Percentiles rank a stretch among this genome's conserved stretches.
Evolutionary conservation across 2,329 filamentous ascomycete genomes (phyloP).

Genomic region (Cryphonectria nitschkei): DNA sequence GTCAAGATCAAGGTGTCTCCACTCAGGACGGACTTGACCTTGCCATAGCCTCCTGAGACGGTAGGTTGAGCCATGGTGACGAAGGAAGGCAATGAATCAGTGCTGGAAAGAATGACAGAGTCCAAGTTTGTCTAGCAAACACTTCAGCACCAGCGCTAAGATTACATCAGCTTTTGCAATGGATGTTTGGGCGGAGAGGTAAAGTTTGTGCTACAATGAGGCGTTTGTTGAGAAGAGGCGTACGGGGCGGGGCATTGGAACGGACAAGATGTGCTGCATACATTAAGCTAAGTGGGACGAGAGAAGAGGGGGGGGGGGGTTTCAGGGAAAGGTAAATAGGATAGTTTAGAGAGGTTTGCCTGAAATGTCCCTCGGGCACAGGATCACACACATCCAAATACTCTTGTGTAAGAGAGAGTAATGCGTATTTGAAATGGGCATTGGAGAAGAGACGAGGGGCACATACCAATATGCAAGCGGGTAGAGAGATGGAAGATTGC

Average conservation of each 20-base stretch:
- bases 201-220: background rate
- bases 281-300: background rate
- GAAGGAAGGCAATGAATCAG: slow-evolving; percentile 19
- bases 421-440: background rate
- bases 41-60: slow-evolving; percentile 37
- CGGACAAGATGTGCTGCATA: too few relatives aligned
- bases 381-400: background rate
- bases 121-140: background rate
- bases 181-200: background rate
- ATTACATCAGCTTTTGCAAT: background rate
- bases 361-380: background rate
- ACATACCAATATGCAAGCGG: slow-evolving; percentile 1
- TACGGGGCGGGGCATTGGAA: background rate
- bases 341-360: background rate
- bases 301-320: background rate
- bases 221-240: background rate
- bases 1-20: slow-evolving; percentile 89
- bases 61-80: slow-evolving; percentile 16
- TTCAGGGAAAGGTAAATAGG: background rate
- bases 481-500: background rate
- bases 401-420: background rate
- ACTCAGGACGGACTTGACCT: slow-evolving; percentile 91
- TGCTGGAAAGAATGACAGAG: slow-evolving; percentile 7
- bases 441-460: background rate
- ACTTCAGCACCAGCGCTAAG: background rate